Base-by-base conservation (phyloP, 1,284 basidiomycete species). In the Rhodotorula sp. region DNA sequence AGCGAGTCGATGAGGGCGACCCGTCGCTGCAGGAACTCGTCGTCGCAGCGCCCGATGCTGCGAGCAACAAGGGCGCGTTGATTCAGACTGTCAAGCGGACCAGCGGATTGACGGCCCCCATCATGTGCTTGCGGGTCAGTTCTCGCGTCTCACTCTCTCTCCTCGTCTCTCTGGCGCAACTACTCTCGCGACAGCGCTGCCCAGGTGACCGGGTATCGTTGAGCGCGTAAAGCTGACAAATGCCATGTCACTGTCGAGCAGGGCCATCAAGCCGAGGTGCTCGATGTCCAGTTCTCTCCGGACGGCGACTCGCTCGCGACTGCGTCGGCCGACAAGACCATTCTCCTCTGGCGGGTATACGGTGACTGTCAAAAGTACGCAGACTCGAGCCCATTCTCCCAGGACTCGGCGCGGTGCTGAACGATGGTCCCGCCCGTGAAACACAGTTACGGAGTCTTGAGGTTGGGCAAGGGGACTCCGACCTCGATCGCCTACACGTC, bases 281-380 rank as follows among this genome's bases (percentile, higher is more conserved):
- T 80, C 57, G 79, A 80, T 64, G 59, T 78, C 68, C 74, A 77
- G 69, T 80, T 80, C 73, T 74, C 78, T 8, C 74, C 74, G 23
- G 70, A 76, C 19, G 79, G 79, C 45, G 73, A 79, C 38, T 61
- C 66, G 15, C 67, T 80, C n/a, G 79, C 79, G n/a, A 73, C 71
- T 15, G 72, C 78, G 1, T 74, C 74, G 15, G 71, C 68, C 6
- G 79, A 80, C 75, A 75, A 77, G 62, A 76, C 75, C 19, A 76
- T 80, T 54, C 69, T 75, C 34, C 64, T 79, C 21, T 79, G 78
- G 78, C 71, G 67, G 38, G 76, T 77, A 0, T 79, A 79, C 62
- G 78, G 78, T 18, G 67, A 72, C 15, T 77, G 77, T 60, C 64
- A 72, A 34, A 77, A 77, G 74, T 74, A 26, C 47, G 15, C 7